phyloP scores from a whole-genome alignment of 2,329 filamentous ascomycete genomes.

The Aspergillus udagawae region DNA sequence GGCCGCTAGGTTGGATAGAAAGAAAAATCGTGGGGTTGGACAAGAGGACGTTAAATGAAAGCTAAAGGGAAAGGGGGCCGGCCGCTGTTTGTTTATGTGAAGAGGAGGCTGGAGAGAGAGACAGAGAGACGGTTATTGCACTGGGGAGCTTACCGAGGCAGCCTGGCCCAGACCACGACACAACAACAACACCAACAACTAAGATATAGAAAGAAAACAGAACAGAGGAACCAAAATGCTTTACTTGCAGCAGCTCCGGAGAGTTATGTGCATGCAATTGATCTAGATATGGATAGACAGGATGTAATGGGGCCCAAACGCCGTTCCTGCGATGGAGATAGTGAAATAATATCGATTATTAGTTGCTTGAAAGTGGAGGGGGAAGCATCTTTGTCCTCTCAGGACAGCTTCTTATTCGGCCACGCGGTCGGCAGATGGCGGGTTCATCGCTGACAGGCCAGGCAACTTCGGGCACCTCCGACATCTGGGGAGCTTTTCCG shows the following conservation, averaged over 20 bases:
- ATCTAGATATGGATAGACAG: not conserved
- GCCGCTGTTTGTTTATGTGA: not conserved
- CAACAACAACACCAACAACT: not conserved
- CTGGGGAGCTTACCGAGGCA: not conserved
- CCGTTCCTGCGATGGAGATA: not conserved
- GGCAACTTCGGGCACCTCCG: constrained; percentile 15
- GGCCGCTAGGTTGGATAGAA: not conserved
- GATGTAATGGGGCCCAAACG: not conserved
- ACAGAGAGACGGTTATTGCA: not conserved
- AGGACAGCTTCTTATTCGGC: not conserved
- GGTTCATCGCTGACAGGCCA: constrained; percentile 7
- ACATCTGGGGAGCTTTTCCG: constrained; percentile 1
- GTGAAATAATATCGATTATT: not conserved
- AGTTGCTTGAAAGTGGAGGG: not conserved
- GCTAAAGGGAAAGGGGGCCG: not conserved
- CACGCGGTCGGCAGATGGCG: constrained; percentile 12
- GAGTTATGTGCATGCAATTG: not conserved
- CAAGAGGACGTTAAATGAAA: not conserved
- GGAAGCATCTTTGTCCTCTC: not conserved
- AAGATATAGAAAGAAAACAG: not conserved
- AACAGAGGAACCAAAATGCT: not conserved
- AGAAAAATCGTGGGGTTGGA: not conserved
- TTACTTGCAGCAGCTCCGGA: not conserved
- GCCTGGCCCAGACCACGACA: not conserved
- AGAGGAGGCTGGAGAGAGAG: not conserved